Evolutionary conservation across 2,329 filamentous ascomycete species (phyloP).

Genomic region (Rhexocercosporidium sp.): DNA sequence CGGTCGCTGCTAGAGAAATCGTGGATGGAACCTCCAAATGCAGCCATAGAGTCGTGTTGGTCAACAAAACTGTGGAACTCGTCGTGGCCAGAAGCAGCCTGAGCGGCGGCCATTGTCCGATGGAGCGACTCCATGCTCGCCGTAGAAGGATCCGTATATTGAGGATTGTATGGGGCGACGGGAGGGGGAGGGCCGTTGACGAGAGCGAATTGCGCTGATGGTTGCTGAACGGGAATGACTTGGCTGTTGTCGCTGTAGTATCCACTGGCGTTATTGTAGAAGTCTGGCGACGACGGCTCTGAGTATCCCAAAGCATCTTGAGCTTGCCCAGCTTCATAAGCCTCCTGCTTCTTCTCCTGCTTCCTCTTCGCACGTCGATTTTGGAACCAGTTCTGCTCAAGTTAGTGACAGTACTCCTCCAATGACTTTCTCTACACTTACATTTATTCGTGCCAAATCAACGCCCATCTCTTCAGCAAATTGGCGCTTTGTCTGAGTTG

Average conservation of each 20-base stretch:
- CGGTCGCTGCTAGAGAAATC: conserved; percentile 29
- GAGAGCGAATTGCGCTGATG: conserved; percentile 26
- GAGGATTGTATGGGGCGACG: conserved; percentile 36
- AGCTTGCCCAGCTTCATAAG: conserved; percentile 52
- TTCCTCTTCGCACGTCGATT: conserved; percentile 60
- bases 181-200: conserved; percentile 34
- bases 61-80: conserved; percentile 31
- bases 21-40: conserved; percentile 28
- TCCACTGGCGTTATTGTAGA: conserved; percentile 26
- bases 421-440: conserved; percentile 56
- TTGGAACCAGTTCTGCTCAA: conserved; percentile 71
- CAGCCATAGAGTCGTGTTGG: conserved; percentile 22
- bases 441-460: conserved; percentile 68
- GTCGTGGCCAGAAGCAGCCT: conserved; percentile 28
- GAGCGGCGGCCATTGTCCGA: conserved; percentile 36
- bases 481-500: conserved; percentile 64
- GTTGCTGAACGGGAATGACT: conserved; percentile 24
- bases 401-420: conserved; percentile 27
- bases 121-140: conserved; percentile 39
- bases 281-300: conserved; percentile 39
- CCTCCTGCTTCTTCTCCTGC: conserved; percentile 63
- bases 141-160: conserved; percentile 36
- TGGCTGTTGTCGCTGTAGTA: conserved; percentile 29
- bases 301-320: conserved; percentile 36
- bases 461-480: conserved; percentile 66